These are phyloP conservation scores for Lactifluus subvellereus DNA, from an alignment of 768 basidiomycete species.

Conservation along the genomic window DNA sequence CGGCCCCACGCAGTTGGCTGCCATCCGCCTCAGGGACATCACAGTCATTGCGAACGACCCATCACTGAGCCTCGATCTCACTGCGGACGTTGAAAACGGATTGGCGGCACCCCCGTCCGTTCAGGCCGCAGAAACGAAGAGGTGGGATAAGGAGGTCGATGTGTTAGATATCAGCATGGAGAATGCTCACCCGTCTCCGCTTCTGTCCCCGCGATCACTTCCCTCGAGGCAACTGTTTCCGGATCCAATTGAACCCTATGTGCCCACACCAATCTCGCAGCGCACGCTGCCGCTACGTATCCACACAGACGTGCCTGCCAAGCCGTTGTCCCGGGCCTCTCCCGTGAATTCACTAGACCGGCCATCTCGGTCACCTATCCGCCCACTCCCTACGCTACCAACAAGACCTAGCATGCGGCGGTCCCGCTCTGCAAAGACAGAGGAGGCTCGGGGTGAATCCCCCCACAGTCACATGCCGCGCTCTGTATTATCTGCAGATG, in stretches of 20 bases:
- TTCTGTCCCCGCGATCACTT: background rate
- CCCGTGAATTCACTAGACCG: background rate
- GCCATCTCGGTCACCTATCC: background rate
- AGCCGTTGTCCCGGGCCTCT: background rate
- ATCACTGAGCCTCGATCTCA: conserved; percentile 12
- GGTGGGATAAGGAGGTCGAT: background rate
- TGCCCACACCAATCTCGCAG: background rate
- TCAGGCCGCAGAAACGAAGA: background rate
- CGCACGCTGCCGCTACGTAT: background rate
- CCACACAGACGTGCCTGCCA: conserved; percentile 4
- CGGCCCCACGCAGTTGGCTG: conserved; percentile 1
- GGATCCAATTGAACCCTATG: conserved; percentile 8
- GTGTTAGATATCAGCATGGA: conserved; percentile 16
- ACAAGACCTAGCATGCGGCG: background rate
- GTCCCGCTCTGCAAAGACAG: conserved; percentile 4
- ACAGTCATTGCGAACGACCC: conserved; percentile 4
- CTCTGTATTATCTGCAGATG: conserved; percentile 4
- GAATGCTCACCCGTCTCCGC: conserved; percentile 5
- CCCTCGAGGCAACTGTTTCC: background rate
- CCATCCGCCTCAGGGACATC: background rate
- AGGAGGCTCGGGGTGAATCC: conserved; percentile 2
- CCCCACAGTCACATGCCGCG: background rate
- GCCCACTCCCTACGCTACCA: conserved; percentile 11
- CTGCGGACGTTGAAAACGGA: background rate
- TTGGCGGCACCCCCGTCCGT: background rate